Conservation (phyloP, 2,329 filamentous ascomycete species). For the Exophiala oligosperma region DNA sequence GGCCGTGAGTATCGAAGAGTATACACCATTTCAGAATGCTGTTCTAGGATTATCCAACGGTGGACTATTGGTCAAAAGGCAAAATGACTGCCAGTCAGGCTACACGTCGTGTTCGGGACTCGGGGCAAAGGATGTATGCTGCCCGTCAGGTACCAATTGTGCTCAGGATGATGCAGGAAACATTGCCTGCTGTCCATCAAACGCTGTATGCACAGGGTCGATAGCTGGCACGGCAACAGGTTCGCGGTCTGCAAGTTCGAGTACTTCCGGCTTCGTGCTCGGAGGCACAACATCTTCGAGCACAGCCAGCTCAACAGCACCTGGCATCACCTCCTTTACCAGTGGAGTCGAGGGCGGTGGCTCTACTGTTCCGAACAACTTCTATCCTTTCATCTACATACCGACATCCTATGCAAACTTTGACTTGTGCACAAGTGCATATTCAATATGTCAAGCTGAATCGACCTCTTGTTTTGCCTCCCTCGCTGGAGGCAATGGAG, state of each 20-base stretch:
- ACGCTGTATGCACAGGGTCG: constrained; percentile 59
- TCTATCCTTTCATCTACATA: constrained; percentile 54
- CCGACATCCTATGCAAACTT: constrained; percentile 55
- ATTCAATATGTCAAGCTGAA: constrained; percentile 52
- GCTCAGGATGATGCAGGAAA: constrained; percentile 56
- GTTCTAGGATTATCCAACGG: constrained; percentile 20
- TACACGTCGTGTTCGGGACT: constrained; percentile 55
- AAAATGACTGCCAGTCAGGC: constrained; percentile 48
- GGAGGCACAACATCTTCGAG: constrained; percentile 26
- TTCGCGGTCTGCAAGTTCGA: constrained; percentile 19
- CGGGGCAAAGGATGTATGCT: constrained; percentile 57
- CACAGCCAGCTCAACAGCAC: constrained; percentile 32
- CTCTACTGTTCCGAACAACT: constrained; percentile 41
- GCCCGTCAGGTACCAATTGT: constrained; percentile 54
- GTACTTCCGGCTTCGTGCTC: constrained; percentile 28
- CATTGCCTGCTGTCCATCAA: constrained; percentile 62
- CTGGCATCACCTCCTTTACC: constrained; percentile 40
- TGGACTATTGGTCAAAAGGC: constrained; percentile 24
- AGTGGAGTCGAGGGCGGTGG: constrained; percentile 34
- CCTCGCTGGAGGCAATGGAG: constrained; percentile 52
- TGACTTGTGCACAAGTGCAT: constrained; percentile 54
- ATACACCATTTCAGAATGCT: constrained; percentile 21
- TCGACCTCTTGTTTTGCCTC: constrained; percentile 45
- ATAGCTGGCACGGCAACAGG: constrained; percentile 35
- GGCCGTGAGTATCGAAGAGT: constrained; percentile 8